phyloP scores from a whole-genome alignment of 2,329 filamentous ascomycete species.

The Clonostachys solani region DNA sequence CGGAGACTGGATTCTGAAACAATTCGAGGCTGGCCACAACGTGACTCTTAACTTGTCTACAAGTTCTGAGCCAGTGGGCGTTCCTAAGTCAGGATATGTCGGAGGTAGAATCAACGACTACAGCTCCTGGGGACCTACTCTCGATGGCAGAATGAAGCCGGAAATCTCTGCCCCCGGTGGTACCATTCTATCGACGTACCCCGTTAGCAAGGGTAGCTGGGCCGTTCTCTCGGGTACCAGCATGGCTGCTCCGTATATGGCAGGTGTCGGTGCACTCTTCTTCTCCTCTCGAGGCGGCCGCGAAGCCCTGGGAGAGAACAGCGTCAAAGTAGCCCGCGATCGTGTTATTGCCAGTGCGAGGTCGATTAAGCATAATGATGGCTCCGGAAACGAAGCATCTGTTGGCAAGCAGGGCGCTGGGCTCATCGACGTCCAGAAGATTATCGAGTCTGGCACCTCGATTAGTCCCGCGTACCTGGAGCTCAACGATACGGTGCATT shows the following conservation, averaged over 20 bases:
- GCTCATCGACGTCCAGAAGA: slow-evolving; percentile 32
- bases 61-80: slow-evolving; percentile 15
- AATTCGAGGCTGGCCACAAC: slow-evolving; percentile 34
- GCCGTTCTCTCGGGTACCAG: slow-evolving; percentile 52
- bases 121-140: slow-evolving; percentile 58
- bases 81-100: slow-evolving; percentile 9
- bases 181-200: slow-evolving; percentile 55
- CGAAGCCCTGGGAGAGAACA: slow-evolving; percentile 17
- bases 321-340: slow-evolving; percentile 16
- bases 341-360: slow-evolving; percentile 25
- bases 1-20: slow-evolving; percentile 37
- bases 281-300: slow-evolving; percentile 24
- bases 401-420: slow-evolving; percentile 33
- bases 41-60: slow-evolving; percentile 41
- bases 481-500: slow-evolving; percentile 37
- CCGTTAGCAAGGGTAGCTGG: slow-evolving; percentile 38
- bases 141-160: slow-evolving; percentile 46
- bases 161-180: slow-evolving; percentile 52
- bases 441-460: slow-evolving; percentile 27
- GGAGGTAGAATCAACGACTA: slow-evolving; percentile 39
- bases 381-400: slow-evolving; percentile 15
- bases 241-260: slow-evolving; percentile 54
- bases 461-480: slow-evolving; percentile 32
- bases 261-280: slow-evolving; percentile 50
- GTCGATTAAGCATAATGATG: slow-evolving; percentile 15